phyloP scores from a whole-genome alignment of 352 stramenopile genomes.

The Aphanomyces cochlioides region DNA sequence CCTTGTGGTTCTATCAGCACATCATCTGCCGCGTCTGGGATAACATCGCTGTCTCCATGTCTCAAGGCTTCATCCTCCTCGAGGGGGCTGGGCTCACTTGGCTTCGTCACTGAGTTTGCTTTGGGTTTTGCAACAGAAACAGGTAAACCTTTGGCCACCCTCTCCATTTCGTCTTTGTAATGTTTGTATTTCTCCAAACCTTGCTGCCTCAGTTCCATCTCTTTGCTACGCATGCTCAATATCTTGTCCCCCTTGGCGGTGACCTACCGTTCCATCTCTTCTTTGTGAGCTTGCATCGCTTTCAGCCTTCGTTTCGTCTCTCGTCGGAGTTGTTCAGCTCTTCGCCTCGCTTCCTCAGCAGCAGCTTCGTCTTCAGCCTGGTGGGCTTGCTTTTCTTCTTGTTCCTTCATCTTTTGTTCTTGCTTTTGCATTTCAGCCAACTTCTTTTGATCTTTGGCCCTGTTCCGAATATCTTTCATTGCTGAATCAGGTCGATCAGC shows the following conservation, averaged over 20 bases:
- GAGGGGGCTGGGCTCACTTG: too few relatives aligned
- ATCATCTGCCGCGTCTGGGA: not conserved
- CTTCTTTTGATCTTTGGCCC: conserved; percentile 23
- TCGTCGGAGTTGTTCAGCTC: conserved; percentile 45
- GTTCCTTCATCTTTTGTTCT: conserved; percentile 18
- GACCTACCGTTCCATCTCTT: conserved; percentile 47
- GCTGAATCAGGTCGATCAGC: too few relatives aligned
- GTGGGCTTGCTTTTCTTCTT: conserved; percentile 20
- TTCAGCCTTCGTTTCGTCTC: conserved; percentile 51
- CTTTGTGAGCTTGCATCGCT: conserved; percentile 40
- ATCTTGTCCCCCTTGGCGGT: not conserved
- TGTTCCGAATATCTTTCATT: not conserved
- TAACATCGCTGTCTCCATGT: too few relatives aligned
- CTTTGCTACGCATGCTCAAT: conserved; percentile 36
- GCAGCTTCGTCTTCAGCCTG: conserved; percentile 33
- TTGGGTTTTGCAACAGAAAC: not conserved
- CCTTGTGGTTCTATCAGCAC: not conserved
- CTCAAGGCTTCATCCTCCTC: too few relatives aligned
- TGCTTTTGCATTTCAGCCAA: conserved; percentile 28
- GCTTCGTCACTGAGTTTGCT: not conserved
- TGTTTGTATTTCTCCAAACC: conserved; percentile 51
- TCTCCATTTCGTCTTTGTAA: conserved; percentile 58
- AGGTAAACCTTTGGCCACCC: conserved; percentile 49
- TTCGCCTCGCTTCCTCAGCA: conserved; percentile 35
- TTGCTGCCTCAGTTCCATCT: conserved; percentile 50